Conservation (phyloP, 108 stramenopile species). For the Nannochloropsis oceanica region DNA sequence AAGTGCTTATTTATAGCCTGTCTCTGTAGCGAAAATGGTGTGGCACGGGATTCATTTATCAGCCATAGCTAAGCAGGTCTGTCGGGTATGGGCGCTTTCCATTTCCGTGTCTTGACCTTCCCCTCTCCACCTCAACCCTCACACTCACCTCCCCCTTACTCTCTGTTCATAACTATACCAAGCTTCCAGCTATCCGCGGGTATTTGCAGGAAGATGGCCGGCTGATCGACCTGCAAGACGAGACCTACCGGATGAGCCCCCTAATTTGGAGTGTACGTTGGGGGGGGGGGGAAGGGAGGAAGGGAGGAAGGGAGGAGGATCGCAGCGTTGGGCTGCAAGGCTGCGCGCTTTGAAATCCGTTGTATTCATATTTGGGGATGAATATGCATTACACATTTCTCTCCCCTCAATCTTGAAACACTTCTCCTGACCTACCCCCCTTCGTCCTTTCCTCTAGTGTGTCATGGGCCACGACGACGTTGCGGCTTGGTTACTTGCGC, state of each 20-base stretch:
- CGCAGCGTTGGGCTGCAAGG: neutral
- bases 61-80: neutral
- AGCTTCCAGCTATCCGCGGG: neutral
- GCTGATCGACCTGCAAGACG: neutral
- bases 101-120: too few relatives aligned
- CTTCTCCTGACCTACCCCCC: too few relatives aligned
- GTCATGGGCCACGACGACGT: neutral
- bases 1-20: too few relatives aligned
- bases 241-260: neutral
- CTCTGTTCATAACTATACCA: too few relatives aligned
- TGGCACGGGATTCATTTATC: neutral
- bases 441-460: neutral
- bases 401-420: neutral
- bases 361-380: too few relatives aligned
- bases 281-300: neutral
- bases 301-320: too few relatives aligned
- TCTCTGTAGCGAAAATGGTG: neutral
- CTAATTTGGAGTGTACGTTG: neutral
- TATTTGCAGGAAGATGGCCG: neutral
- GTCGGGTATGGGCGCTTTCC: neutral
- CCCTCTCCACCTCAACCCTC: too few relatives aligned
- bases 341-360: neutral
- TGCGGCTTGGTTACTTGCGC: neutral
- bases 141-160: too few relatives aligned
- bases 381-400: neutral